phyloP scores from a whole-genome alignment of 2,329 filamentous ascomycete species.

The Colletotrichum incanum region DNA sequence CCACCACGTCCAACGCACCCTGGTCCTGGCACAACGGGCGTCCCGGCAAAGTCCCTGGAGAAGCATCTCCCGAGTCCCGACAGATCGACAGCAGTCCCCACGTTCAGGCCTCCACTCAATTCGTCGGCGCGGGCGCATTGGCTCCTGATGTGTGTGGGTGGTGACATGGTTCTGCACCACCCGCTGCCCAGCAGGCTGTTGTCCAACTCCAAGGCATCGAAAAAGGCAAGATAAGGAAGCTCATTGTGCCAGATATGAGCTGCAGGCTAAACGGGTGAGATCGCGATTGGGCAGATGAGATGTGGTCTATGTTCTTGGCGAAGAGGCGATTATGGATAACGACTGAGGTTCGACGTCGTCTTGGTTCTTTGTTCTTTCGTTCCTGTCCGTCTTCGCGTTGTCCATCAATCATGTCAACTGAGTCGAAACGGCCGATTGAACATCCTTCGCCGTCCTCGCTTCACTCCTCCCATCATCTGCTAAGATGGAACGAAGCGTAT shows the following conservation, averaged over 20 bases:
- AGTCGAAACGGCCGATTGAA: neutral
- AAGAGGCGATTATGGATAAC: neutral
- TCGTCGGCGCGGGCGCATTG: constrained; percentile 19
- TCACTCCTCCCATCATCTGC: neutral
- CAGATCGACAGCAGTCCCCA: constrained; percentile 6
- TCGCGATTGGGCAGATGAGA: constrained; percentile 24
- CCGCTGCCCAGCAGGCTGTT: neutral
- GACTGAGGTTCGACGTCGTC: neutral
- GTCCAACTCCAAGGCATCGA: neutral
- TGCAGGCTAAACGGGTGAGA: constrained; percentile 21
- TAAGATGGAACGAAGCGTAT: constrained; percentile 2
- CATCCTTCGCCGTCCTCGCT: neutral
- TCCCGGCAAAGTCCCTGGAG: constrained; percentile 31
- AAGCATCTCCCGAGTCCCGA: constrained; percentile 25
- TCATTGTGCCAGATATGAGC: constrained; percentile 18
- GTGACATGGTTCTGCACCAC: neutral
- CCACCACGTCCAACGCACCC: neutral
- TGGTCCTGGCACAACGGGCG: constrained; percentile 5
- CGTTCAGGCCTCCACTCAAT: constrained; percentile 8
- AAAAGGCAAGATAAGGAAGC: neutral
- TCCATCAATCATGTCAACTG: neutral
- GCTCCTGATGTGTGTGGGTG: constrained; percentile 11
- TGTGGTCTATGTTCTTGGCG: constrained; percentile 2
- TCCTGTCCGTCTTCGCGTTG: neutral
- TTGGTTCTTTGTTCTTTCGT: neutral